Base-by-base conservation (phyloP, 768 basidiomycete species). In the Fomitopsis serialis region DNA sequence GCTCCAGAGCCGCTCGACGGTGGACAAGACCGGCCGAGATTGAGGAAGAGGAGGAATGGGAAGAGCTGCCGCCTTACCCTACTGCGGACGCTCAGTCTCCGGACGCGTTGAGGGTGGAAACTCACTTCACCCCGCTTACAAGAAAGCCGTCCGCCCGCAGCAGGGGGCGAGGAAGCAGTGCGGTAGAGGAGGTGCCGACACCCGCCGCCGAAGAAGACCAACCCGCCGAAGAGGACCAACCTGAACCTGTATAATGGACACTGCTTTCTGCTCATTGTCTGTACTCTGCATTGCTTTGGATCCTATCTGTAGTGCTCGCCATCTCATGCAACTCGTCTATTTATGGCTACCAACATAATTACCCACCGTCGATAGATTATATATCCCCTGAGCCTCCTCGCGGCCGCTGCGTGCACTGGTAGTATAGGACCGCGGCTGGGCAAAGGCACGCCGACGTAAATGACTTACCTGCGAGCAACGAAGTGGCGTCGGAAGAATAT, bases 71-170 rank as follows among this genome's bases (percentile, higher is more conserved):
- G 7, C 58, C 65, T 32, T 68, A 68, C 17, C 54, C 64, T n/a
- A 36, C 59, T 17, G 72, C 67, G n/a, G 72, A 74, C 24, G 57
- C 56, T 12, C 60, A 63, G 32, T 51, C 55, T 17, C 57, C 51
- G n/a, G 61, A 50, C 7, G 63, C 70, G 24, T 54, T 74, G 53
- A 71, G 57, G 34, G 63, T 75, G 36, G 47, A 58, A 13, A 57
- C 61, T 22, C 73, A 75, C 57, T 68, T 75, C 29, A 83, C 85
- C 10, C 85, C 84, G 7, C 74, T 89, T 45, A 89, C 88, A 12
- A 76, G 82, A 54, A 82, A 81, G 55, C 83, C 84, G 12, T 87
- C 86, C 7, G 70, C 67, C 45, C 69, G 82, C 55, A 78, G 75
- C 55, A 82, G 80, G 65, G 78, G 77, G 9, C 54, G 58, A 45